These are phyloP conservation scores for Prunus mira DNA, from an alignment of 306 rosid species.

Conservation along the genomic window DNA sequence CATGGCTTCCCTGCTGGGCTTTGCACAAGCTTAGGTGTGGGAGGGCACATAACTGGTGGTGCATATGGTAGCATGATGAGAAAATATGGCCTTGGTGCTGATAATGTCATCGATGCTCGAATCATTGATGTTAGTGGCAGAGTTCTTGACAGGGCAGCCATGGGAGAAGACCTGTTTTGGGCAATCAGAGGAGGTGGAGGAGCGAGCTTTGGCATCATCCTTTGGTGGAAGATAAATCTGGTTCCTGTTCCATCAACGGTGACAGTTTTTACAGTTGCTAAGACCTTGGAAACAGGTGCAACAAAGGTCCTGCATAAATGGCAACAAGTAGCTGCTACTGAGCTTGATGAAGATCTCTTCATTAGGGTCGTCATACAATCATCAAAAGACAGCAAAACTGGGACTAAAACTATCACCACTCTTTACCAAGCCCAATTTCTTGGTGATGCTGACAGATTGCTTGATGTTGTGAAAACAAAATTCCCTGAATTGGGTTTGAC, in stretches of 20 bases:
- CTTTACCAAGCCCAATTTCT: slow-evolving; percentile 64
- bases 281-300: slow-evolving; percentile 53
- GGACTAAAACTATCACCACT: slow-evolving; percentile 49
- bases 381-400: slow-evolving; percentile 27
- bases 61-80: slow-evolving; percentile 83
- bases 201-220: slow-evolving; percentile 74
- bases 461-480: slow-evolving; percentile 38
- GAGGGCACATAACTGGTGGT: slow-evolving; percentile 86
- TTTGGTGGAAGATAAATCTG: slow-evolving; percentile 82
- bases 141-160: slow-evolving; percentile 51
- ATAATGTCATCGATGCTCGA: slow-evolving; percentile 63
- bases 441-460: slow-evolving; percentile 49
- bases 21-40: slow-evolving; percentile 76
- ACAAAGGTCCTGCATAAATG: slow-evolving; percentile 52
- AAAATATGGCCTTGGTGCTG: slow-evolving; percentile 74
- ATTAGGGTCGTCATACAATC: slow-evolving; percentile 53
- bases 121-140: slow-evolving; percentile 53
- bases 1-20: slow-evolving; percentile 82
- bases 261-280: slow-evolving; percentile 65
- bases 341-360: slow-evolving; percentile 58
- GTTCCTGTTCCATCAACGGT: slow-evolving; percentile 67
- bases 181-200: slow-evolving; percentile 95
- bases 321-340: slow-evolving; percentile 61
- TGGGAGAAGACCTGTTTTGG: slow-evolving; percentile 93
- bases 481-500: slow-evolving; percentile 75